Evolutionary conservation across 768 basidiomycete genomes (phyloP).

Genomic region (Gelatoporia subvermispora): DNA sequence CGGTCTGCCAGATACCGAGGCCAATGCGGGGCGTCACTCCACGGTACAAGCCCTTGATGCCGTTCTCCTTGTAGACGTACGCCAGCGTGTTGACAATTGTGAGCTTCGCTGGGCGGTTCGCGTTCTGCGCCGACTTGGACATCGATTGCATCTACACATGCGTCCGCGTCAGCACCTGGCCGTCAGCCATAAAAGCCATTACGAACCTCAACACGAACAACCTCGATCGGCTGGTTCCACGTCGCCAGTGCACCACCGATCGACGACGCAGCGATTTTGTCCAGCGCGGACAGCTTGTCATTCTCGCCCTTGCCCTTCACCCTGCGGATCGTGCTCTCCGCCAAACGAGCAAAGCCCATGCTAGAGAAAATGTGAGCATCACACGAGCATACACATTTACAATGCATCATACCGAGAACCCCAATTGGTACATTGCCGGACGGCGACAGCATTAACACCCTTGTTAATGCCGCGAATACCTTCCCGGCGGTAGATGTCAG

Average conservation of each 20-base stretch:
- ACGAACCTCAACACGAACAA: conserved; percentile 87
- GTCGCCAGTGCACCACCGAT: conserved; percentile 94
- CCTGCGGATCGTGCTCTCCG: conserved; percentile 75
- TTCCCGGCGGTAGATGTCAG: conserved; percentile 89
- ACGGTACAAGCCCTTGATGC: conserved; percentile 93
- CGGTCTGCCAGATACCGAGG: conserved; percentile 93
- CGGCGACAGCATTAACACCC: conserved; percentile 93
- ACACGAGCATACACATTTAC: neutral
- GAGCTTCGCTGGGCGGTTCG: conserved; percentile 84
- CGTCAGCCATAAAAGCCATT: neutral
- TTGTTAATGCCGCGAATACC: conserved; percentile 97
- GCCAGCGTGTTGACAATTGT: conserved; percentile 86
- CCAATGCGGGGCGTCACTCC: conserved; percentile 97
- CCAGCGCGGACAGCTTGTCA: conserved; percentile 67
- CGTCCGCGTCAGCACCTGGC: neutral
- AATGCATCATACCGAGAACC: conserved; percentile 64
- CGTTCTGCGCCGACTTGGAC: conserved; percentile 64
- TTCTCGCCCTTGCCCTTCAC: conserved; percentile 73
- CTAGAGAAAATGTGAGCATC: conserved; percentile 35
- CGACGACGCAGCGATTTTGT: conserved; percentile 86
- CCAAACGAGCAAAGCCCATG: conserved; percentile 94
- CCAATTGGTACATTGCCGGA: conserved; percentile 93
- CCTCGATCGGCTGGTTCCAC: conserved; percentile 99
- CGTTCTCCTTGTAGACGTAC: conserved; percentile 97
- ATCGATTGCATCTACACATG: conserved; percentile 91